Evolutionary conservation across 768 basidiomycete species (phyloP).

Genomic region (Xerocomus spinulosus): DNA sequence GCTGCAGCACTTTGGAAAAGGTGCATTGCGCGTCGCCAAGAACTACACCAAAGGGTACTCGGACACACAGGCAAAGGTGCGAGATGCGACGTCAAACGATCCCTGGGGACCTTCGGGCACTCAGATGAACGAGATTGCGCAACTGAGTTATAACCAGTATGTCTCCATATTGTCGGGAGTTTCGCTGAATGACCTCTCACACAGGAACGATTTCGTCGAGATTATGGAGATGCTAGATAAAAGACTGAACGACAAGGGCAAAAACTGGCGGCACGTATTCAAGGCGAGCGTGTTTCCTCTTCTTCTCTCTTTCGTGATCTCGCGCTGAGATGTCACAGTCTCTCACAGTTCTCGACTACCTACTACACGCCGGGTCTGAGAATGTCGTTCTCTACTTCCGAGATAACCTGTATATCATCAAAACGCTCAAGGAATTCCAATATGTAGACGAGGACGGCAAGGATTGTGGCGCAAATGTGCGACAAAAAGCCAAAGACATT

Average conservation of each 20-base stretch:
- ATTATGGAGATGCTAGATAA: conserved; percentile 99
- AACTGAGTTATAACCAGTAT: conserved; percentile 95
- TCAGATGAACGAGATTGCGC: conserved; percentile 99
- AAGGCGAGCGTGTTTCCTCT: conserved; percentile 52
- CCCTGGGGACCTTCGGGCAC: conserved; percentile 97
- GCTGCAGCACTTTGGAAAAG: conserved; percentile 80
- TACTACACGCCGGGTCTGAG: conserved; percentile 93
- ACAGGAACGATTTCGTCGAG: conserved; percentile 91
- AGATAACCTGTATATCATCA: conserved; percentile 96
- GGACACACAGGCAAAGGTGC: conserved; percentile 90
- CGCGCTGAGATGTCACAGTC: conserved; percentile 43
- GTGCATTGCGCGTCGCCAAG: conserved; percentile 83
- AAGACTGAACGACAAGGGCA: conserved; percentile 96
- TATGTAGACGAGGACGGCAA: conserved; percentile 93
- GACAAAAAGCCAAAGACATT: conserved; percentile 97
- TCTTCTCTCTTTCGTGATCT: background rate
- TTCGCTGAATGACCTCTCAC: too few relatives aligned
- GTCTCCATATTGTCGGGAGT: conserved; percentile 28
- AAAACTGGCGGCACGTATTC: conserved; percentile 99
- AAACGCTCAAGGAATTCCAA: conserved; percentile 98
- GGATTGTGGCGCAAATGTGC: conserved; percentile 97
- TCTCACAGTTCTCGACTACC: conserved; percentile 91
- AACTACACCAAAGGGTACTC: conserved; percentile 97
- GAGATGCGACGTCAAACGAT: conserved; percentile 96
- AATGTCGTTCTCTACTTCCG: conserved; percentile 98